A percentile compares a stretch with the other conserved stretches of the same genome.
These are phyloP conservation scores for Aspergillus nomiae DNA, from an alignment of 2,329 filamentous ascomycete species.

Conservation along the genomic window DNA sequence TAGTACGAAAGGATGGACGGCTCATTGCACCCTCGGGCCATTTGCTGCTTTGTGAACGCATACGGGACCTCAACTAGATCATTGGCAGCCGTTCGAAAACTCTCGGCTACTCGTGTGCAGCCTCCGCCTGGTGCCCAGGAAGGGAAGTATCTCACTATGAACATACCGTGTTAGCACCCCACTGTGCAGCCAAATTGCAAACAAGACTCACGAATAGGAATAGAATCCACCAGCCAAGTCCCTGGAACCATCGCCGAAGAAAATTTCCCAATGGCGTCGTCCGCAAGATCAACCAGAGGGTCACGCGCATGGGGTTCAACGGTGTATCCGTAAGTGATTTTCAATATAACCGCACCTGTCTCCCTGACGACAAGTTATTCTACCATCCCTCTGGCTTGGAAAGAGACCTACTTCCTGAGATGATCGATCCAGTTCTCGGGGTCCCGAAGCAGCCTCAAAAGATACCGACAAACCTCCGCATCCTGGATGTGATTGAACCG, in stretches of 20 bases:
- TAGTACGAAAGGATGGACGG: constrained; percentile 23
- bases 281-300: constrained; percentile 47
- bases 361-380: constrained; percentile 27
- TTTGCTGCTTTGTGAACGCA: constrained; percentile 21
- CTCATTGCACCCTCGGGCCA: constrained; percentile 8
- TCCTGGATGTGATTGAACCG: constrained; percentile 49
- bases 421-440: constrained; percentile 44
- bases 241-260: constrained; percentile 17
- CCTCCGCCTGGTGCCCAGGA: constrained; percentile 10
- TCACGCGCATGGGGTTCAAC: constrained; percentile 43
- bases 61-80: constrained; percentile 45
- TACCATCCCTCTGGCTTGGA: neutral
- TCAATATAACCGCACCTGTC: constrained; percentile 46
- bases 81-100: constrained; percentile 26
- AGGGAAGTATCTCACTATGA: constrained; percentile 13
- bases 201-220: constrained; percentile 10
- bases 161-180: neutral
- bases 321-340: constrained; percentile 52
- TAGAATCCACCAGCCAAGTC: constrained; percentile 16
- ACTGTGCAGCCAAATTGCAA: neutral
- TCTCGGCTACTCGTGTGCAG: neutral
- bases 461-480: constrained; percentile 46
- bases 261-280: constrained; percentile 44
- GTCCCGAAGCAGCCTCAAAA: constrained; percentile 45
- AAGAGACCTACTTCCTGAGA: constrained; percentile 42